phyloP scores from a whole-genome alignment of 108 stramenopile genomes.

The Schizochytrium sp. region DNA sequence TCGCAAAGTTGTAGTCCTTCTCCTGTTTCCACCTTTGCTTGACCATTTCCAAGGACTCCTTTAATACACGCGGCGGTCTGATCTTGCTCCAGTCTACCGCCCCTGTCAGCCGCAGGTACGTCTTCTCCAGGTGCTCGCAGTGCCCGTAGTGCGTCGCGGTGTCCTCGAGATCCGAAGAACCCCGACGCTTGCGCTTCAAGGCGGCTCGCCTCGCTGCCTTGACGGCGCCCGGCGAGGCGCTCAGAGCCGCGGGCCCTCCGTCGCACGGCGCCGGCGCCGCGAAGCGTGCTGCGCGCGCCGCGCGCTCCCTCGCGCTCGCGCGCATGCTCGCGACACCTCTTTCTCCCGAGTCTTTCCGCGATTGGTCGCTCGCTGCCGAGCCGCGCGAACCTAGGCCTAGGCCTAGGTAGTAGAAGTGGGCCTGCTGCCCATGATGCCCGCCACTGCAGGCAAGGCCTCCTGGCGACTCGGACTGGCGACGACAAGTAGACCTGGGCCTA shows the following conservation, averaged over 20 bases:
- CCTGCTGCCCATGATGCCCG: too few relatives aligned
- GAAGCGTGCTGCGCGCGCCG: neutral
- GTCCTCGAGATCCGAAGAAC: neutral
- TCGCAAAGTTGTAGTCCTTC: constrained; percentile 72
- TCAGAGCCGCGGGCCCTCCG: neutral
- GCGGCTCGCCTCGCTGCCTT: neutral
- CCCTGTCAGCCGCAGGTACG: constrained; percentile 66
- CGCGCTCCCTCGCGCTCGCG: neutral
- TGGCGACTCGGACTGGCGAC: too few relatives aligned
- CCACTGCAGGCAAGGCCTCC: too few relatives aligned
- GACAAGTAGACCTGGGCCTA: too few relatives aligned
- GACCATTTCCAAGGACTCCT: constrained; percentile 55
- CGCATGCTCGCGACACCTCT: neutral
- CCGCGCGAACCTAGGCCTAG: neutral
- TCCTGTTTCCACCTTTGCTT: constrained; percentile 49
- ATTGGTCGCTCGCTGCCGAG: neutral
- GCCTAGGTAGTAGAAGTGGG: neutral
- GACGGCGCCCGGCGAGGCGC: neutral
- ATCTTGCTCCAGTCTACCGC: constrained; percentile 57
- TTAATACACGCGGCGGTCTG: constrained; percentile 56
- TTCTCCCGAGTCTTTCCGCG: neutral
- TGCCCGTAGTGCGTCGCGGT: neutral
- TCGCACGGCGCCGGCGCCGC: neutral
- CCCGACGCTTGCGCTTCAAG: neutral
- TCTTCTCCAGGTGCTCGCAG: constrained; percentile 55